Percentiles rank a stretch among this genome's conserved stretches.
Conservation (phyloP, 2,329 filamentous ascomycete genomes). For the Metarhizium anisopliae region DNA sequence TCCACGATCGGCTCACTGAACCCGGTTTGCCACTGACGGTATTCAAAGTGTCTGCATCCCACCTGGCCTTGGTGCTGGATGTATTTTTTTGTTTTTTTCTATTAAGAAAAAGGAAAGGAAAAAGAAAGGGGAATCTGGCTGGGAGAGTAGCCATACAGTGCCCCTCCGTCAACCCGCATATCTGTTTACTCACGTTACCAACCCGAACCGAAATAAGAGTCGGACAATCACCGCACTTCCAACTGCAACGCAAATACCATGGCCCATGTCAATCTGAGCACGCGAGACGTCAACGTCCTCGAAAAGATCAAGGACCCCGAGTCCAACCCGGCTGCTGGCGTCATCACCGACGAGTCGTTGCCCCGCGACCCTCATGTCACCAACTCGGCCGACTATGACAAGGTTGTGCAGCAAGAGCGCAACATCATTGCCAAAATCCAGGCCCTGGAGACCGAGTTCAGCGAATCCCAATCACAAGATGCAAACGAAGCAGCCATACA, state of each 20-base stretch:
- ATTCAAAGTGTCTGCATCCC: not conserved
- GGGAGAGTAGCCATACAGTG: too few relatives aligned
- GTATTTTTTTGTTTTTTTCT: too few relatives aligned
- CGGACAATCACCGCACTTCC: not conserved
- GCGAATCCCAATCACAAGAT: conserved; percentile 28
- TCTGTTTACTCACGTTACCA: too few relatives aligned
- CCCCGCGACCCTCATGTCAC: conserved; percentile 50
- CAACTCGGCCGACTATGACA: conserved; percentile 40
- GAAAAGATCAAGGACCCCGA: conserved; percentile 61
- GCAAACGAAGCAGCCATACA: conserved; percentile 27
- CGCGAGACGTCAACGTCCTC: conserved; percentile 52
- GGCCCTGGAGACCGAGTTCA: conserved; percentile 43
- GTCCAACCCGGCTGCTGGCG: conserved; percentile 43
- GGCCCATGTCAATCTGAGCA: conserved; percentile 41
- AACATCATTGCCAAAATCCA: conserved; percentile 47
- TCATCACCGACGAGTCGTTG: conserved; percentile 44
- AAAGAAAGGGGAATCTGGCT: too few relatives aligned
- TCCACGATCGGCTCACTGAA: not conserved
- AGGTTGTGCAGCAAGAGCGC: conserved; percentile 40
- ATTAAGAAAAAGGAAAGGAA: too few relatives aligned
- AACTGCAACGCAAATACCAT: conserved; percentile 17
- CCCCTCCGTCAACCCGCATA: too few relatives aligned
- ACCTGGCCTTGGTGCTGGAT: too few relatives aligned
- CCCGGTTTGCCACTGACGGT: not conserved
- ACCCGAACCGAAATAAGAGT: not conserved